A percentile compares a stretch with the other conserved stretches of the same genome.
Evolutionary conservation across 192 early-diverging fungal species (phyloP).

Genomic region (Mortierella alpina): DNA sequence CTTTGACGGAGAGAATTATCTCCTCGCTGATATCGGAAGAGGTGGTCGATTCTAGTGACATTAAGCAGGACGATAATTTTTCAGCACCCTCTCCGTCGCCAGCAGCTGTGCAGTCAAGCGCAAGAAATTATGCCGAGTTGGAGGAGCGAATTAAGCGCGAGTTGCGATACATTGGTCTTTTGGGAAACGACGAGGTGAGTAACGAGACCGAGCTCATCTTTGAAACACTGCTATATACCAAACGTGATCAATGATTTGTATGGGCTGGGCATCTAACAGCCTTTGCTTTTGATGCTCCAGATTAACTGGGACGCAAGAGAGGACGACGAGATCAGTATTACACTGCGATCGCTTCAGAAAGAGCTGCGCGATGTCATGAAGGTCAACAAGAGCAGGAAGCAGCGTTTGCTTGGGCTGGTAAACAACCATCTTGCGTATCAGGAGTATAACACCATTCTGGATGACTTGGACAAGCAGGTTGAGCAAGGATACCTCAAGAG

Average conservation of each 20-base stretch:
- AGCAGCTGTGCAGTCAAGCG: conserved; percentile 1
- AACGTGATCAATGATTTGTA: neutral
- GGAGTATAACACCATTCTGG: conserved; percentile 88
- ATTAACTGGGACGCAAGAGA: conserved; percentile 75
- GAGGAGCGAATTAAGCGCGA: conserved; percentile 89
- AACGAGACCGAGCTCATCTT: neutral
- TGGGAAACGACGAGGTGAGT: conserved; percentile 80
- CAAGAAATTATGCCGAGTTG: conserved; percentile 69
- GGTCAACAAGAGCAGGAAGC: conserved; percentile 76
- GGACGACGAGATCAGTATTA: conserved; percentile 79
- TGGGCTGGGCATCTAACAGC: neutral
- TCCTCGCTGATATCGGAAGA: conserved; percentile 75
- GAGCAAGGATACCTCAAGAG: conserved; percentile 89
- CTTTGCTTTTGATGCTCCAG: conserved; percentile 29
- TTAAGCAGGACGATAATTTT: conserved; percentile 45
- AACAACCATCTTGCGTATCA: conserved; percentile 83
- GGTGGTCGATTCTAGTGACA: conserved; percentile 58
- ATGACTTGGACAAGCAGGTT: conserved; percentile 90
- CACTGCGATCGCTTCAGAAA: conserved; percentile 74
- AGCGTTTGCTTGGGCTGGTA: conserved; percentile 72
- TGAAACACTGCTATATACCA: neutral
- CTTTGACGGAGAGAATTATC: conserved; percentile 84
- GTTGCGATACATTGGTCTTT: conserved; percentile 83
- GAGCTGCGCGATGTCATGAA: conserved; percentile 77
- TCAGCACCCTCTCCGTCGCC: neutral